Evolutionary conservation across 2,329 filamentous ascomycete genomes (phyloP).

Genomic region (Dactylellina cionopaga): DNA sequence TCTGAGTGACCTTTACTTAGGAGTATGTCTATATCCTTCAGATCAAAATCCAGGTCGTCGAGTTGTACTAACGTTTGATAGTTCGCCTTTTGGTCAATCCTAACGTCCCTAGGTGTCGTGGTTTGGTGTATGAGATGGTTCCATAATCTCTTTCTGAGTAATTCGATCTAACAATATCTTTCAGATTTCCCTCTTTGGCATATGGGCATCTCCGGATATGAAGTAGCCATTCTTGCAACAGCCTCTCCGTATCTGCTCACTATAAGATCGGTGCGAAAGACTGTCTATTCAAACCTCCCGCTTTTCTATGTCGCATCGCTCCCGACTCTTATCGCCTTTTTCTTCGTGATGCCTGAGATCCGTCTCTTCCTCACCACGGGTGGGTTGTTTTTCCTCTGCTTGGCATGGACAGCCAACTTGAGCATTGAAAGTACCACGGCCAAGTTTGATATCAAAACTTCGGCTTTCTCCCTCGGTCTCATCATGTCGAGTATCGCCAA

Average conservation of each 20-base stretch:
- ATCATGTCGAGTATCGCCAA: constrained; percentile 88
- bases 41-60: neutral
- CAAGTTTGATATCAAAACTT: constrained; percentile 81
- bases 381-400: constrained; percentile 79
- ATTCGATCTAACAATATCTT: constrained; percentile 27
- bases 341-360: constrained; percentile 75
- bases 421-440: constrained; percentile 78
- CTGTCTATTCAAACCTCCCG: constrained; percentile 75
- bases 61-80: constrained; percentile 61
- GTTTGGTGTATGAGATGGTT: constrained; percentile 85
- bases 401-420: constrained; percentile 85
- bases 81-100: constrained; percentile 95
- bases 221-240: constrained; percentile 85
- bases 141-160: neutral
- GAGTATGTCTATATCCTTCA: constrained; percentile 68
- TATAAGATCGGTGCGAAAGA: constrained; percentile 73
- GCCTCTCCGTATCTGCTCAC: constrained; percentile 82
- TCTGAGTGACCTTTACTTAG: constrained; percentile 88
- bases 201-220: constrained; percentile 98
- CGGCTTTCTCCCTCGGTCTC: constrained; percentile 82
- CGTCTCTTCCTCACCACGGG: constrained; percentile 85
- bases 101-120: constrained; percentile 86
- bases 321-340: constrained; percentile 80
- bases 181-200: constrained; percentile 95
- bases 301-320: constrained; percentile 80